These are phyloP conservation scores for Rhododendron henanense DNA, from an alignment of 148 eudicot genomes.

Conservation along the genomic window DNA sequence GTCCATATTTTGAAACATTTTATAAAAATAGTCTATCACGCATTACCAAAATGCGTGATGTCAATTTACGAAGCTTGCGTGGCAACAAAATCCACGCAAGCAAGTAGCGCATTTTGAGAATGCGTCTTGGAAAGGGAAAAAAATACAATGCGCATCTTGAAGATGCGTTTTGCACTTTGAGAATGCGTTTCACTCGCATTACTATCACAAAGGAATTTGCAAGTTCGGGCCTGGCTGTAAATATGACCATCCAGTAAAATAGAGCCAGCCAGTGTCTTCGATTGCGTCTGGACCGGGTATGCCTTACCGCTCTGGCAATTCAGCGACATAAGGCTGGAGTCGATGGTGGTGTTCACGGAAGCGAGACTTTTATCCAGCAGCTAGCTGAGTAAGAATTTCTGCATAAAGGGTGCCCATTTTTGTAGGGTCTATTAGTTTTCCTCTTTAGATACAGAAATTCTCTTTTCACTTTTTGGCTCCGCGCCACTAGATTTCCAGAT, in stretches of 20 bases:
- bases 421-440: neutral
- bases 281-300: constrained; percentile 21
- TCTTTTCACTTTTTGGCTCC: neutral
- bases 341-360: neutral
- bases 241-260: constrained; percentile 64
- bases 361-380: neutral
- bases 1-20: too few species aligned
- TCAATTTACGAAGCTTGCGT: too few species aligned
- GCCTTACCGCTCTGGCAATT: constrained; percentile 13
- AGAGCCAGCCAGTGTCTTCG: constrained; percentile 16
- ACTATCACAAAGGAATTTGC: constrained; percentile 74
- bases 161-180: neutral
- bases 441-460: neutral
- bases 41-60: too few species aligned
- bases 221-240: constrained; percentile 84
- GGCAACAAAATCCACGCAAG: too few species aligned
- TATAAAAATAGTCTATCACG: too few species aligned
- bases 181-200: constrained; percentile 50
- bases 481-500: neutral
- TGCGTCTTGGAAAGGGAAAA: too few species aligned
- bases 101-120: too few species aligned
- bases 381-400: neutral
- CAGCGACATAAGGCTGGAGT: neutral
- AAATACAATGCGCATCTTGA: too few species aligned
- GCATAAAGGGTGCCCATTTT: neutral